Percentiles rank a stretch among this genome's conserved stretches.
Evolutionary conservation across 129 eudicot genomes (phyloP).

Genomic region (Saussurea involucrata): DNA sequence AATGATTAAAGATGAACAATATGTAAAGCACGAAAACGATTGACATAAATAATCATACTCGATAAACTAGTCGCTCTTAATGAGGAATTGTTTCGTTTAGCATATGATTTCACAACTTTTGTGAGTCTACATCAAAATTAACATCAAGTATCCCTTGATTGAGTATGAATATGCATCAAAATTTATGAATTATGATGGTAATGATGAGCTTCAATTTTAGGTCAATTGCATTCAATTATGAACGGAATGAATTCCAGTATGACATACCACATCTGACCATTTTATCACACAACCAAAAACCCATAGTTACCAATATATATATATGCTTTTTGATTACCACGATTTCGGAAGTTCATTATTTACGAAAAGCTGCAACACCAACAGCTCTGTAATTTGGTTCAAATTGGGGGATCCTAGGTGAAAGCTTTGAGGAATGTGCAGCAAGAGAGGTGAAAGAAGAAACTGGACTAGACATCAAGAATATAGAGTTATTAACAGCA

Average conservation of each 20-base stretch:
- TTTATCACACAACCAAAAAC: neutral
- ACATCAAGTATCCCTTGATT: neutral
- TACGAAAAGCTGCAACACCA: neutral
- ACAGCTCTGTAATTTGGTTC: neutral
- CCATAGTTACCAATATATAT: neutral
- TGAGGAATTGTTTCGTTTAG: no score
- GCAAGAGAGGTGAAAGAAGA: conserved; percentile 92
- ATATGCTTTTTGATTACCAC: neutral
- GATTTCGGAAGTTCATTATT: neutral
- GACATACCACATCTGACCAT: neutral
- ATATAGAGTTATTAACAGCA: conserved; percentile 53
- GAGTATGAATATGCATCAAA: neutral
- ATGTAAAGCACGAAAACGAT: neutral
- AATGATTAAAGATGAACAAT: neutral
- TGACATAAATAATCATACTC: neutral
- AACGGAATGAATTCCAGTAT: neutral
- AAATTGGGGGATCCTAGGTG: conserved; percentile 46
- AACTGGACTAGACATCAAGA: conserved; percentile 62
- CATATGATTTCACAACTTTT: no score
- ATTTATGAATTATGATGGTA: neutral
- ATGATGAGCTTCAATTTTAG: neutral
- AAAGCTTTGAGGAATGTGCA: conserved; percentile 87
- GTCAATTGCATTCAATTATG: neutral
- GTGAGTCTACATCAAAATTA: no score
- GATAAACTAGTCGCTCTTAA: no score